Evolutionary conservation across 1,284 basidiomycete species (phyloP), one percentile per base, ranked within the genome.

Genomic region (Ganoderma lucidum): DNA sequence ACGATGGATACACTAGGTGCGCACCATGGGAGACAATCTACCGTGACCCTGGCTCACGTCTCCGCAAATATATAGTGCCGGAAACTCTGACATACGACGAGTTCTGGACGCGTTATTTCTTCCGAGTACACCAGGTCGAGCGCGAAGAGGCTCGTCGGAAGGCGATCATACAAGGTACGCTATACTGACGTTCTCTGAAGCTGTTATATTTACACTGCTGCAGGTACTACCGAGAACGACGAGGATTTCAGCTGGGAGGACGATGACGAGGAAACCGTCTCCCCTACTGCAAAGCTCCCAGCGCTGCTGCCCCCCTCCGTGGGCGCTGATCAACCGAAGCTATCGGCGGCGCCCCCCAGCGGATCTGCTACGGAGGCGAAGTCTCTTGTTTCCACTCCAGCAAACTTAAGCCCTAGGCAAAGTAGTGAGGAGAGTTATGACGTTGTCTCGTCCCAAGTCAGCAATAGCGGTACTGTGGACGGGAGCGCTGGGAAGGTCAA

Each of bases 81-180:
- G 86, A 87, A 28, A 83, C 84, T 66, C 82, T 97, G 74, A 84
- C 87, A 1, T 86, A 88, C 65, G 87, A 91, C 59, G 85, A 86
- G 51, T 98, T 98, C 81, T 98, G 96, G 96, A 88, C 89, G 62
- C 86, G 96, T 17, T 98, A 96, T 81, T 96, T 97, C 82, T 98
- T 97, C 89, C 89, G 96, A 45, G 89, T 91, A 44, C 84, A 93
- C 78, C 94, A 96, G 80, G 96, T 98, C 70, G 90, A 93, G 71
- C 82, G 84, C 37, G 95, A 97, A 74, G 95, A 96, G 78, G 89
- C 89, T 75, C 91, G 91, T 74, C 89, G 96, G 69, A 95, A 94
- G 80, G 87, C 89, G 37, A 81, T 98, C 32, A 82, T 98, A 23
- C 87, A 92, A 84, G 91, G 96, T 93, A 77, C 64, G 85, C 1